Evolutionary conservation across 768 basidiomycete genomes (phyloP).

Genomic region (Exsudoporus frostii): DNA sequence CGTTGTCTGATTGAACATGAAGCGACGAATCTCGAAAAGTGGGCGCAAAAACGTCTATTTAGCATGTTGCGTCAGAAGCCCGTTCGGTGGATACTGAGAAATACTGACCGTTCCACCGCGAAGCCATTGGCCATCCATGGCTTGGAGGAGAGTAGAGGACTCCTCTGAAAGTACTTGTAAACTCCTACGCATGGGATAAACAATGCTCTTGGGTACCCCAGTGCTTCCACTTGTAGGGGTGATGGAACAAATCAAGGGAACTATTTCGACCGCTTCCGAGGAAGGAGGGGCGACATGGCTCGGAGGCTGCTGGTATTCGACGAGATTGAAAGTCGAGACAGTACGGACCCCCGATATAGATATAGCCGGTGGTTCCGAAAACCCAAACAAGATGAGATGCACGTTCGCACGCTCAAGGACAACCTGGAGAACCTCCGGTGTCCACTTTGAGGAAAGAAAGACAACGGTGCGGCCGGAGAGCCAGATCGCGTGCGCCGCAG

Average conservation of each 20-base stretch:
- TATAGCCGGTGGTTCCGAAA: slow-evolving; percentile 8
- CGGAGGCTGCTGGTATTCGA: slow-evolving; percentile 7
- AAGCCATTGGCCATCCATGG: slow-evolving; percentile 32
- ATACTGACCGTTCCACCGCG: slow-evolving; percentile 30
- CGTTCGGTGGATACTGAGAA: background rate
- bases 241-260: slow-evolving; percentile 27
- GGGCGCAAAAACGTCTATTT: slow-evolving; percentile 30
- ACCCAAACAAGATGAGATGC: slow-evolving; percentile 22
- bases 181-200: slow-evolving; percentile 29
- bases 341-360: slow-evolving; percentile 7
- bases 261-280: slow-evolving; percentile 15
- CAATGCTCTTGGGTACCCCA: slow-evolving; percentile 32
- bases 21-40: slow-evolving; percentile 30
- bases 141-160: slow-evolving; percentile 26
- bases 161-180: slow-evolving; percentile 26
- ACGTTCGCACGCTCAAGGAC: slow-evolving; percentile 23
- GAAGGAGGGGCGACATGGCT: slow-evolving; percentile 12
- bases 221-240: slow-evolving; percentile 31
- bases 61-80: background rate
- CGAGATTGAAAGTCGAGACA: slow-evolving; percentile 20
- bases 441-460: slow-evolving; percentile 32
- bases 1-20: slow-evolving; percentile 33
- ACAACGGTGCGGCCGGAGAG: slow-evolving; percentile 24
- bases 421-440: slow-evolving; percentile 23
- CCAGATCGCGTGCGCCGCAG: slow-evolving; percentile 32